phyloP scores from a whole-genome alignment of 306 rosid species.

The Sicyos baderoa region DNA sequence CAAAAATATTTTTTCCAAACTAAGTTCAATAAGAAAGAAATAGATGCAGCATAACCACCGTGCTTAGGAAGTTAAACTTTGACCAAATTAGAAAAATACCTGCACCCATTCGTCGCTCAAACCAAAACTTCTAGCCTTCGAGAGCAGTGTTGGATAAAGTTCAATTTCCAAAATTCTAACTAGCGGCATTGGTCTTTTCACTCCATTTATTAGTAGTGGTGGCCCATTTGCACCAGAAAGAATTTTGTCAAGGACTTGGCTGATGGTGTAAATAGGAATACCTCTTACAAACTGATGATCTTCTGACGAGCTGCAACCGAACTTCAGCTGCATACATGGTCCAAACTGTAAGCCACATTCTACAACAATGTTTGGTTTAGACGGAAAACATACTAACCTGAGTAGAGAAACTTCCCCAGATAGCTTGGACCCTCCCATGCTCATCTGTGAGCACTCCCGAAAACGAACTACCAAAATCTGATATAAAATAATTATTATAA shows the following conservation, averaged over 20 bases:
- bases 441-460: constrained; percentile 91
- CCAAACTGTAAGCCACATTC: constrained; percentile 3
- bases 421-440: constrained; percentile 85
- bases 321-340: constrained; percentile 58
- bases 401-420: constrained; percentile 99
- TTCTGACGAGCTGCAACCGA: constrained; percentile 68
- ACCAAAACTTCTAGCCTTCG: constrained; percentile 94
- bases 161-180: constrained; percentile 87
- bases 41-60: constrained; percentile 17
- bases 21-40: not conserved
- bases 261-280: constrained; percentile 74
- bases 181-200: constrained; percentile 82
- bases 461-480: constrained; percentile 93
- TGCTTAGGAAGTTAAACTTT: constrained; percentile 9
- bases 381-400: constrained; percentile 44
- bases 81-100: constrained; percentile 36
- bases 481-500: constrained; percentile 18
- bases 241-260: constrained; percentile 82
- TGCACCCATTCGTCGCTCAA: constrained; percentile 80
- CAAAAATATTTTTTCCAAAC: not conserved
- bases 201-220: constrained; percentile 74
- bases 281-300: constrained; percentile 98
- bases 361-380: not conserved
- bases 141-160: constrained; percentile 86
- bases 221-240: constrained; percentile 67